Evolutionary conservation across 2,329 filamentous ascomycete species (phyloP).

Genomic region (Calonectria hongkongensis): DNA sequence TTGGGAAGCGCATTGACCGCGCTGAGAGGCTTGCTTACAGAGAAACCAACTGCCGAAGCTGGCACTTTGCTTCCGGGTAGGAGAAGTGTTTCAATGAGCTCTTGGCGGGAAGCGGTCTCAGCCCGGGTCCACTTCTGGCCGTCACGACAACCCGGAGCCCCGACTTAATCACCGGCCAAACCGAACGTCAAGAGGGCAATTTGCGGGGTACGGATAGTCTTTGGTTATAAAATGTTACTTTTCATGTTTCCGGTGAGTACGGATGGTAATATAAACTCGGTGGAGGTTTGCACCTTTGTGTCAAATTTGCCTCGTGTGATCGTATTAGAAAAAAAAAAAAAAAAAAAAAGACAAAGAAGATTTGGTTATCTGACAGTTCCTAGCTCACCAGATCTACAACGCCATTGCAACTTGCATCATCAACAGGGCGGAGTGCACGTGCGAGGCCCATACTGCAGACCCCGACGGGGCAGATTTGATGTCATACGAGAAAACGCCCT

Average conservation of each 20-base stretch:
- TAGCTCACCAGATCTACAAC: neutral
- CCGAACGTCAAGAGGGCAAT: neutral
- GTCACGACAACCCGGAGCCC: neutral
- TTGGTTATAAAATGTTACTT: neutral
- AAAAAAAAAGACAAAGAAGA: neutral
- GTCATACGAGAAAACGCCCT: constrained; percentile 12
- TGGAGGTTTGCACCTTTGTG: neutral
- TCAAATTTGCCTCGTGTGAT: constrained; percentile 4
- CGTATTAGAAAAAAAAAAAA: neutral
- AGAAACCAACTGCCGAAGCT: neutral
- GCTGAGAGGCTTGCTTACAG: neutral
- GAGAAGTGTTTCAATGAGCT: constrained; percentile 12
- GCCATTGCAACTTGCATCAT: neutral
- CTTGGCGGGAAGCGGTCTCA: constrained; percentile 1
- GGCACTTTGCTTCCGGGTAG: neutral
- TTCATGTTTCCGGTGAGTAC: neutral
- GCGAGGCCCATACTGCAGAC: neutral
- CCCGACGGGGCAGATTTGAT: neutral
- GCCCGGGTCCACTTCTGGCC: constrained; percentile 2
- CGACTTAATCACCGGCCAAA: constrained; percentile 9
- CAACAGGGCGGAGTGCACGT: neutral
- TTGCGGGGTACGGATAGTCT: neutral
- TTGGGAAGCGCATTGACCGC: neutral
- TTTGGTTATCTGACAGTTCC: constrained; percentile 2
- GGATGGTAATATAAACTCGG: neutral